phyloP scores from a whole-genome alignment of 306 rosid species.

The Gynostemma pentaphyllum region DNA sequence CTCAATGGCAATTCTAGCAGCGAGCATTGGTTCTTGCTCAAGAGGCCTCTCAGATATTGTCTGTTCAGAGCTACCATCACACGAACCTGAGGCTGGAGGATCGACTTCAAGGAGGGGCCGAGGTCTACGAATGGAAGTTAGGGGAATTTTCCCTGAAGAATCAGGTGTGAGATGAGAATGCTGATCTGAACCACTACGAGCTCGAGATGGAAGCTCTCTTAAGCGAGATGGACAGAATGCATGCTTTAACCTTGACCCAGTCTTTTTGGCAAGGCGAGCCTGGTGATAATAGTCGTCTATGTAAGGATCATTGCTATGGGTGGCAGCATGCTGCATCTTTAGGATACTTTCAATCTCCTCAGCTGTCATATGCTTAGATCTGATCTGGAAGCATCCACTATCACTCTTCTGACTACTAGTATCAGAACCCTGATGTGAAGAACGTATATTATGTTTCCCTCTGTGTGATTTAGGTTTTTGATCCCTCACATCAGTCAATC shows the following conservation, averaged over 20 bases:
- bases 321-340: slow-evolving; percentile 91
- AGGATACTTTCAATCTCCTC: slow-evolving; percentile 88
- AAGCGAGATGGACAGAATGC: slow-evolving; percentile 76
- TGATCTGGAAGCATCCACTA: slow-evolving; percentile 54
- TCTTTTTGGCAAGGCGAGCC: slow-evolving; percentile 72
- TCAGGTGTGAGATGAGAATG: slow-evolving; percentile 96
- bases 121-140: slow-evolving; percentile 93
- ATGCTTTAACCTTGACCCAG: slow-evolving; percentile 69
- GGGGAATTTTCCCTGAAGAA: slow-evolving; percentile 92
- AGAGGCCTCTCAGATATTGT: slow-evolving; percentile 74
- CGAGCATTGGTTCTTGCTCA: slow-evolving; percentile 97
- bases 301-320: slow-evolving; percentile 95
- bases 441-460: slow-evolving; percentile 48
- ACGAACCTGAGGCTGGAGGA: slow-evolving; percentile 51
- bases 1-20: slow-evolving; percentile 80
- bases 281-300: slow-evolving; percentile 96
- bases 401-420: slow-evolving; percentile 37
- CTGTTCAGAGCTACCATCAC: slow-evolving; percentile 49
- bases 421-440: slow-evolving; percentile 60
- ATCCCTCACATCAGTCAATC: slow-evolving; percentile 65
- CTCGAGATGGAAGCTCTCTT: slow-evolving; percentile 70
- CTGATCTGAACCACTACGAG: slow-evolving; percentile 69
- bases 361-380: slow-evolving; percentile 81
- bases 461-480: slow-evolving; percentile 56
- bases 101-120: slow-evolving; percentile 99